Percentiles rank a stretch among this genome's conserved stretches.
Conservation (phyloP, 2,329 filamentous ascomycete species). For the Leptographium lundbergii region DNA sequence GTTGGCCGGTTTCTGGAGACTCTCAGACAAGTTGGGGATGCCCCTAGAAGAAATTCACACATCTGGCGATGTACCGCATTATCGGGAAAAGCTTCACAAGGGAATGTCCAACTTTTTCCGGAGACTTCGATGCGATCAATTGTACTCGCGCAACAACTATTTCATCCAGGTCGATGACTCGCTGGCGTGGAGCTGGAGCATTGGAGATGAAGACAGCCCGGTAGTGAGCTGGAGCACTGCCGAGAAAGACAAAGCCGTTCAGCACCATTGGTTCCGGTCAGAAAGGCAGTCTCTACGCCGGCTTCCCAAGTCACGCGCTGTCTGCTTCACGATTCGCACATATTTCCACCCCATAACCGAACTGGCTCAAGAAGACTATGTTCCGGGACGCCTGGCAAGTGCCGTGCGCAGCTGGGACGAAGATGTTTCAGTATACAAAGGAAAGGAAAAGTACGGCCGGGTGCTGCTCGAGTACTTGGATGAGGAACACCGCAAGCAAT, state of each 20-base stretch:
- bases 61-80: slow-evolving; percentile 62
- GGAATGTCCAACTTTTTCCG: slow-evolving; percentile 76
- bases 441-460: slow-evolving; percentile 58
- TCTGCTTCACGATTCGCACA: slow-evolving; percentile 67
- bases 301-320: slow-evolving; percentile 41
- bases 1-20: slow-evolving; percentile 71
- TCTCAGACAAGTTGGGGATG: slow-evolving; percentile 74
- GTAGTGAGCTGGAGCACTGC: slow-evolving; percentile 62
- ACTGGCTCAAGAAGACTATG: slow-evolving; percentile 58
- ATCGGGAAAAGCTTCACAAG: slow-evolving; percentile 56
- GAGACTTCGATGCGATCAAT: slow-evolving; percentile 53
- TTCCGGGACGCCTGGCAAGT: slow-evolving; percentile 65
- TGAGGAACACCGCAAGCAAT: slow-evolving; percentile 58
- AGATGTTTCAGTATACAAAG: slow-evolving; percentile 67
- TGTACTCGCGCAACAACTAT: slow-evolving; percentile 62
- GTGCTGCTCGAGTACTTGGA: slow-evolving; percentile 70
- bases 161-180: slow-evolving; percentile 77
- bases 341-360: slow-evolving; percentile 64
- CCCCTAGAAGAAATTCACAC: slow-evolving; percentile 67
- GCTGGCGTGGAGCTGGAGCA: slow-evolving; percentile 63
- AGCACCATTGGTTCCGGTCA: slow-evolving; percentile 65
- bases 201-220: slow-evolving; percentile 56
- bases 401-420: slow-evolving; percentile 72
- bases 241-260: slow-evolving; percentile 58
- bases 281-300: slow-evolving; percentile 60